Evolutionary conservation across 495 filamentous ascomycete species (phyloP).

Genomic region (Lophiostoma macrostomum): DNA sequence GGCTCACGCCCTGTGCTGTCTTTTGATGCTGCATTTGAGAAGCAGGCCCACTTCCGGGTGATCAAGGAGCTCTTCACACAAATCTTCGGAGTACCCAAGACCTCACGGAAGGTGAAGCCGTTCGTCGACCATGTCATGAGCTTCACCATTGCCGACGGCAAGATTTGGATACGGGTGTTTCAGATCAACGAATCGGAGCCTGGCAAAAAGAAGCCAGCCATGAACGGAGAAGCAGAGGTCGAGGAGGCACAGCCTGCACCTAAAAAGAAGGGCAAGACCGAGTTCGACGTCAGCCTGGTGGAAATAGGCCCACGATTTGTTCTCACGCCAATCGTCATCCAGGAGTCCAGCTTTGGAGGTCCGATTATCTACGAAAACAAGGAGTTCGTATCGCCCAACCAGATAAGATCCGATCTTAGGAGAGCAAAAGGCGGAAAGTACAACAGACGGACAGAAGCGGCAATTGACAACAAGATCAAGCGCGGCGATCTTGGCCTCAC

Average conservation of each 20-base stretch:
- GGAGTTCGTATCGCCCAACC: conserved; percentile 95
- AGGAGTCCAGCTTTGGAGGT: conserved; percentile 92
- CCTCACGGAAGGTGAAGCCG: conserved; percentile 83
- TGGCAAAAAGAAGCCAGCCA: conserved; percentile 46
- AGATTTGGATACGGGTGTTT: conserved; percentile 95
- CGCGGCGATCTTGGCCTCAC: conserved; percentile 71
- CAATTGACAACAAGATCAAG: conserved; percentile 68
- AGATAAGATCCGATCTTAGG: conserved; percentile 77
- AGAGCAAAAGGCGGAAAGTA: conserved; percentile 71
- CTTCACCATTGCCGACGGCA: conserved; percentile 88
- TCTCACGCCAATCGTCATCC: conserved; percentile 90
- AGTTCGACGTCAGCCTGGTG: conserved; percentile 67
- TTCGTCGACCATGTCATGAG: conserved; percentile 94
- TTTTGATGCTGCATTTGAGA: conserved; percentile 84
- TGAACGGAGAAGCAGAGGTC: conserved; percentile 38
- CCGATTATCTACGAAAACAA: conserved; percentile 99
- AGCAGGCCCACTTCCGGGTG: conserved; percentile 64
- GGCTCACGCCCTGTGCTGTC: conserved; percentile 92
- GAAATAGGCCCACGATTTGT: conserved; percentile 97
- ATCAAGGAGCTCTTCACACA: conserved; percentile 86
- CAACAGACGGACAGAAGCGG: conserved; percentile 67
- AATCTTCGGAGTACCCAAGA: conserved; percentile 90
- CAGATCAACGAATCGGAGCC: conserved; percentile 82
- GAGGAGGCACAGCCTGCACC: conserved; percentile 32
- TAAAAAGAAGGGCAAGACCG: conserved; percentile 51